phyloP scores from a whole-genome alignment of 1,139 yeast species.

The Candida tunisiensis region DNA sequence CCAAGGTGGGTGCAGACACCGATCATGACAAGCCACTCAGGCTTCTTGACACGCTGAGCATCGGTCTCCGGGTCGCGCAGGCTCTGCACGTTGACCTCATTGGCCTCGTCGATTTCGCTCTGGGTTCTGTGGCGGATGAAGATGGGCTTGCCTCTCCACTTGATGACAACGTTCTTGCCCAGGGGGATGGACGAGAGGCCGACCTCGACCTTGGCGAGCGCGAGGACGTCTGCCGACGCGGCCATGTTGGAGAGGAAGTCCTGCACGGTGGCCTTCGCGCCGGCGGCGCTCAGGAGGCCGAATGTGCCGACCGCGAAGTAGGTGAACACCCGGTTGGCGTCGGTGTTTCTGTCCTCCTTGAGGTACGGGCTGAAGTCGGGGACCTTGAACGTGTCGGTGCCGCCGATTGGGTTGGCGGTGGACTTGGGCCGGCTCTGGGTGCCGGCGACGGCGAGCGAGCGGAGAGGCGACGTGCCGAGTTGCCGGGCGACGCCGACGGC shows the following conservation, averaged over 20 bases:
- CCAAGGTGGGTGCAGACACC: slow-evolving; percentile 99
- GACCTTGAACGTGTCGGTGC: slow-evolving; percentile 61
- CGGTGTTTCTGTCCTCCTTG: slow-evolving; percentile 50
- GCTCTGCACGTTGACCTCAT: slow-evolving; percentile 48
- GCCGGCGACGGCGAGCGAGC: neutral
- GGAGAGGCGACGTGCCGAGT: no score
- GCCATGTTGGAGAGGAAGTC: slow-evolving; percentile 87
- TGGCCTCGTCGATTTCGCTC: slow-evolving; percentile 89
- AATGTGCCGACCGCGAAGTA: slow-evolving; percentile 97
- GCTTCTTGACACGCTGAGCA: slow-evolving; percentile 86
- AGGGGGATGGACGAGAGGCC: slow-evolving; percentile 88
- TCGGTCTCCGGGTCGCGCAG: slow-evolving; percentile 95
- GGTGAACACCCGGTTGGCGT: slow-evolving; percentile 70
- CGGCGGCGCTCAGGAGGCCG: slow-evolving; percentile 89
- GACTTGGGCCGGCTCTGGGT: slow-evolving; percentile 2
- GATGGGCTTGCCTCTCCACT: slow-evolving; percentile 99
- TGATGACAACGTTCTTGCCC: slow-evolving; percentile 95
- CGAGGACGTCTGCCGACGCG: slow-evolving; percentile 97
- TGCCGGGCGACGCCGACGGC: no score
- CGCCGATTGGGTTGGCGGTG: slow-evolving; percentile 20
- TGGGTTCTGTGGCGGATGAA: slow-evolving; percentile 98
- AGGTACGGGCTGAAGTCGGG: slow-evolving; percentile 83
- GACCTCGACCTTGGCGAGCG: slow-evolving; percentile 99
- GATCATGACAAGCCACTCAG: slow-evolving; percentile 98
- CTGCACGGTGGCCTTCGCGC: slow-evolving; percentile 96